These are phyloP conservation scores for Apostasia ramifera DNA, from an alignment of 106 monocot genomes.

Conservation along the genomic window DNA sequence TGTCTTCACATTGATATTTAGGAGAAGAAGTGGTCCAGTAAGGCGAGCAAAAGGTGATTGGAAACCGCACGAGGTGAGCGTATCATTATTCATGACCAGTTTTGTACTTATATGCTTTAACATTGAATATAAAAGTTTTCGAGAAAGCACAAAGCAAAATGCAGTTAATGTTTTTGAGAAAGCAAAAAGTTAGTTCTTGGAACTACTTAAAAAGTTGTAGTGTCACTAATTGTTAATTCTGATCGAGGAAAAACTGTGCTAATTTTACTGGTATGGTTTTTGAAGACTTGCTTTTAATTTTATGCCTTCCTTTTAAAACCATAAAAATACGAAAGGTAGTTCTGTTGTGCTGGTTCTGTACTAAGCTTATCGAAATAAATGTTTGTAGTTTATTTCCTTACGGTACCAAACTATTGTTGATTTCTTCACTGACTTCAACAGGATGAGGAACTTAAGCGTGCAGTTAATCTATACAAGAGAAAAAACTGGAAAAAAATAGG, in stretches of 20 bases:
- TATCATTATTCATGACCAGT: background rate
- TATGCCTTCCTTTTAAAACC: background rate
- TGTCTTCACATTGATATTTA: conserved; percentile 6
- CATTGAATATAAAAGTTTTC: too few relatives aligned
- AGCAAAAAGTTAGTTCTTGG: background rate
- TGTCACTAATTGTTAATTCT: too few relatives aligned
- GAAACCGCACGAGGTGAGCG: conserved; percentile 75
- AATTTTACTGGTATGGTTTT: too few relatives aligned
- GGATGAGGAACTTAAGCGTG: conserved; percentile 74
- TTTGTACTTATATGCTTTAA: background rate
- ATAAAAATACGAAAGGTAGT: too few relatives aligned
- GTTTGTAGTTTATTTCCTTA: too few relatives aligned
- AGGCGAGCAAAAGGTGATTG: conserved; percentile 96
- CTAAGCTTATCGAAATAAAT: too few relatives aligned
- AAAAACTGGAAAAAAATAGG: conserved; percentile 95
- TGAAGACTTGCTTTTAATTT: background rate
- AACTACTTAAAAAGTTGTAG: background rate
- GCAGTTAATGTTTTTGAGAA: background rate
- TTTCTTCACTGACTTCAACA: conserved; percentile 9
- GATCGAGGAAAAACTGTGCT: too few relatives aligned
- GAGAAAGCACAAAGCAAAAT: background rate
- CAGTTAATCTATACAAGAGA: conserved; percentile 64
- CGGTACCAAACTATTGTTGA: too few relatives aligned
- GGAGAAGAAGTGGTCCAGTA: conserved; percentile 85
- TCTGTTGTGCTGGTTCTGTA: too few relatives aligned